phyloP scores from a whole-genome alignment of 169 alveolate species.

The Eimeria necatrix region DNA sequence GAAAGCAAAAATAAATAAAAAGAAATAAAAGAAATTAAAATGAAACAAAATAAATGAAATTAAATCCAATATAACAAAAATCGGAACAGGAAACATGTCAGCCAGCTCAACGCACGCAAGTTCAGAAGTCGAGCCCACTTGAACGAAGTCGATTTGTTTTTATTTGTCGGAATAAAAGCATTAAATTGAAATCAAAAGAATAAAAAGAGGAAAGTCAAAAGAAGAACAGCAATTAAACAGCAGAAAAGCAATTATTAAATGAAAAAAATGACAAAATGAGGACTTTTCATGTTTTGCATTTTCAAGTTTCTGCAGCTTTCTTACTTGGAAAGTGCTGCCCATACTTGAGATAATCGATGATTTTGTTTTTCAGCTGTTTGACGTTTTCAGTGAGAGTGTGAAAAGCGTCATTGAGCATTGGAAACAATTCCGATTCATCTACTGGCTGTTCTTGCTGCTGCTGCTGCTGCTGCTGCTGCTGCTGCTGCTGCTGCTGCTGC shows the following conservation, averaged over 20 bases:
- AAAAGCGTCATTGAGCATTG: background rate
- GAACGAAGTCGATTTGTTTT: background rate
- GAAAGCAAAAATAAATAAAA: background rate
- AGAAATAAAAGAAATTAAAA: background rate
- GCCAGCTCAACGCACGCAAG: too few relatives aligned
- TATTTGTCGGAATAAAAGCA: background rate
- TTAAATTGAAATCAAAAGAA: background rate
- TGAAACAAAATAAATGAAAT: background rate
- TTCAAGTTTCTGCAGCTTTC: background rate
- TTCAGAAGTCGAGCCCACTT: too few relatives aligned
- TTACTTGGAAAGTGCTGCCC: constrained; percentile 31
- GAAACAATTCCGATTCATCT: background rate
- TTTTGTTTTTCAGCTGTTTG: background rate
- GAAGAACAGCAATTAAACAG: too few relatives aligned
- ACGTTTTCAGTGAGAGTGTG: background rate
- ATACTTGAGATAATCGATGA: background rate
- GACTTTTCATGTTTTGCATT: background rate
- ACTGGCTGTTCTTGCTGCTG: too few relatives aligned
- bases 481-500: background rate
- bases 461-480: too few relatives aligned
- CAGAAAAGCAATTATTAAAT: background rate
- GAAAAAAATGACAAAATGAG: background rate
- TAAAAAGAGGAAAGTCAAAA: too few relatives aligned
- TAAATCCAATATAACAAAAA: background rate
- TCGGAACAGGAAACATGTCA: background rate